Evolutionary conservation across 345 rosid genomes (phyloP), one percentile per base, ranked within the genome.

Genomic region (Combretum micranthum): DNA sequence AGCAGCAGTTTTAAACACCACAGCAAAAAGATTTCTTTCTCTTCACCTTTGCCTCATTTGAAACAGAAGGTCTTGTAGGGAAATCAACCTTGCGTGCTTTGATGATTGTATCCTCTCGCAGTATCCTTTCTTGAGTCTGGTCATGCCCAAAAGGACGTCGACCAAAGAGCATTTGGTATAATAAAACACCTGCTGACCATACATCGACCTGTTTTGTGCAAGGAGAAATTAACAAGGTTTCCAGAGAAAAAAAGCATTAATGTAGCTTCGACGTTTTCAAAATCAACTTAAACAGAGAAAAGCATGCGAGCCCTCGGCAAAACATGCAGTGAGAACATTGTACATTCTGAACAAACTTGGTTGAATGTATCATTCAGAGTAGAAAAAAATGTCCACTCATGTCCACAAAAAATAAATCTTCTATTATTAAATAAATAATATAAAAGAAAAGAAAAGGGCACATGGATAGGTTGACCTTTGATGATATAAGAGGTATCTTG

Each of bases 91-190:
- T 93, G 57, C 85, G 90, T 47, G 99, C 99, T 75, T 90, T 89
- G 60, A 87, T 90, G 64, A 93, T 93, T 56, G 99, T 93, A 68
- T 90, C 99, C 64, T 93, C 99, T 0, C 96, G 83, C 52, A 93
- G 69, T 66, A 93, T 94, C 61, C 96, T 77, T 75, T 94, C 99
- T 73, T 94, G 97, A 69, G 82, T 80, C 68, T 90, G 99, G 69
- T 94, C 99, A 68, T 94, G 97, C 55, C 99, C 99, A 72, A 94
- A 90, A 64, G 97, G 99, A 49, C 97, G 90, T 64, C 81, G 83
- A 44, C 93, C 95, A 64, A 85, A 90, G 60, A 90, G 84, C 96
- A 90, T 90, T 75, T 94, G 97, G 77, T 94, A 90, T 72, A 87
- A 83, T 55, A 90, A 59, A 68, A 94, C 82, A 55, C 99, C 99